These are phyloP conservation scores for Daldinia eschscholtzii DNA, from an alignment of 2,329 filamentous ascomycete species.

Conservation along the genomic window DNA sequence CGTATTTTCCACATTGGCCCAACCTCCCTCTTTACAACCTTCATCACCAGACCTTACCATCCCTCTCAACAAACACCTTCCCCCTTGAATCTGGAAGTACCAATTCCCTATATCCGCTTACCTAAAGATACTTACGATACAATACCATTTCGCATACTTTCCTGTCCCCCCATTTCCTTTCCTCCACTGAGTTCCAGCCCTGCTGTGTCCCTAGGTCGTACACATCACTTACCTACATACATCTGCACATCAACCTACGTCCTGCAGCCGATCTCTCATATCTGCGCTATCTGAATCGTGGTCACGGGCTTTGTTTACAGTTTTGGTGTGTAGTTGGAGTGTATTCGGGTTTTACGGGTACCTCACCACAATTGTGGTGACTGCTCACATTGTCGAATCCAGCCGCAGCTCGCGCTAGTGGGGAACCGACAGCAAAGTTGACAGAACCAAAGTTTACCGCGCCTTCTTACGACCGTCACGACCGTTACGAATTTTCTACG, in stretches of 20 bases:
- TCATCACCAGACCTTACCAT: constrained; percentile 18
- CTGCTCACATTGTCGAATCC: constrained; percentile 63
- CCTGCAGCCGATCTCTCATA: constrained; percentile 31
- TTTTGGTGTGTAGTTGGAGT: constrained; percentile 31
- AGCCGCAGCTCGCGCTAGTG: constrained; percentile 53
- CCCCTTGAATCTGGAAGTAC: constrained; percentile 24
- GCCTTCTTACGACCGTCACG: constrained; percentile 67
- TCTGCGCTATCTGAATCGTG: constrained; percentile 16
- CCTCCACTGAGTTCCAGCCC: constrained; percentile 4
- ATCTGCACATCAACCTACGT: constrained; percentile 18
- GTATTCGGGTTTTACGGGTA: constrained; percentile 29
- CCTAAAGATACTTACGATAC: constrained; percentile 28
- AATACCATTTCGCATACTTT: constrained; percentile 16
- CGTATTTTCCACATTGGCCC: constrained; percentile 39
- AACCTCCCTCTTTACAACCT: constrained; percentile 43
- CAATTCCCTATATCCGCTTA: constrained; percentile 25
- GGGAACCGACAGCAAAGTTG: constrained; percentile 60
- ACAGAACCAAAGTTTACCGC: constrained; percentile 57
- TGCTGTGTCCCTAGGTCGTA: constrained; percentile 18
- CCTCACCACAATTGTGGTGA: constrained; percentile 59
- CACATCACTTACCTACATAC: constrained; percentile 23
- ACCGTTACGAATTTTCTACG: constrained; percentile 62
- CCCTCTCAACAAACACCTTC: constrained; percentile 21
- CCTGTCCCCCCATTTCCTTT: constrained; percentile 8
- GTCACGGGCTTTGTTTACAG: constrained; percentile 23